Evolutionary conservation across 495 filamentous ascomycete species (phyloP), one percentile per base, ranked within the genome.

Genomic region (Neurospora terricola): DNA sequence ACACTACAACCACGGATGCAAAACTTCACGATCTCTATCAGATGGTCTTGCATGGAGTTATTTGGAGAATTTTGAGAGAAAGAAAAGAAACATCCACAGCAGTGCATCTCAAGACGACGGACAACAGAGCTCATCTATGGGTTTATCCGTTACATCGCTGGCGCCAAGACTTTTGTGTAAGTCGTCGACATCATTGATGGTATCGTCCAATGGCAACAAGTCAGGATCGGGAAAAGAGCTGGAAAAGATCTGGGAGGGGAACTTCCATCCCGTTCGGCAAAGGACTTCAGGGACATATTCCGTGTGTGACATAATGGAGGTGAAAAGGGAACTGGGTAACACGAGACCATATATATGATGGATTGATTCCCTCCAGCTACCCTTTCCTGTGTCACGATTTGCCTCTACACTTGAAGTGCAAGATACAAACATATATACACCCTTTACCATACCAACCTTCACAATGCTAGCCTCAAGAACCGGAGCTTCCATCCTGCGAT

Each of bases 21-120:
- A 23, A 12, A 12, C 0, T 23, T 7, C 18, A 23, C 21, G 10
- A 23, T 23, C 43, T 23, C 9, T 0, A 2, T 21, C 43, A 9
- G 5, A 0, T 42, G 40, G 6, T 42, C 16, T 16, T 18, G 40
- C 18, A 18, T 8, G 5, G 3, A 42, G 16, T 18, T 8, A 43
- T 9, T 9, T n/a, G 40, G 40, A 42, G 7, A 8, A 2, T 3
- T 45, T 0, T n/a, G 16, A 0, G 0, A 45, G 3, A 23, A 23
- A 6, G 0, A 23, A 11, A 5, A 23, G 45, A 54, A 23, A 5
- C 1, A 6, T 0, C 1, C 0, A 54, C 0, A 0, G 23, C 10
- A 5, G 10, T 2, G 21, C 0, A 4, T 5, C 10, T 0, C 0
- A 11, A 54, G n/a, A 21, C 2, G 10, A 62, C 54, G 10, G 45